Evolutionary conservation across 208 protist genomes (phyloP), one percentile per base, ranked within the genome.

Genomic region (Trypanosoma cruzi): DNA sequence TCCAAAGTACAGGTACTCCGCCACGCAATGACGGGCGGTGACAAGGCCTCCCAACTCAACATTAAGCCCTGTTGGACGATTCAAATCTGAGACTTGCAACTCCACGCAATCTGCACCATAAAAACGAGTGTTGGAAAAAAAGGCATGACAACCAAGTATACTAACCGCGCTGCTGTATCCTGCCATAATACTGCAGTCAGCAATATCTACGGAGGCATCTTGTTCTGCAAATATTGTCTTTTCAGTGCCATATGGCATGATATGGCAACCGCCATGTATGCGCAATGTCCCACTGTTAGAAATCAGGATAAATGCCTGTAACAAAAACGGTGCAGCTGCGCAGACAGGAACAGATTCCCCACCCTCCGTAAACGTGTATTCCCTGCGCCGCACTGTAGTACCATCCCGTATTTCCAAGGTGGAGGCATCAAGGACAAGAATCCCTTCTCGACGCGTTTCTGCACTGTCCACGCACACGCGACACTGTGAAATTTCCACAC

Each of bases 171-270:
- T 86, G 13, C 61, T 73, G 61, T 66, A 72, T 44, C 85, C 85
- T 37, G 85, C 68, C 14, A 81, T 71, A 52, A 94, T 68, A 37
- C 46, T 70, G 75, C 71, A 85, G 57, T 90, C 53, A 7, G 68
- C 53, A 56, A 90, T 73, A 59, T 92, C 77, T 0, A 94, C 78
- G 7, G 67, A 71, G 5, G 83, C 85, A 76, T 91, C 80, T 31
- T 90, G 80, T 63, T 94, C 88, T 0, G 85, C 85, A 67, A 89
- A 85, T 58, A 94, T 81, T 55, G 77, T 81, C 42, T 80, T 79
- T 55, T 94, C 85, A 0, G 73, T 80, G 42, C 70, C 56, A 57
- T 69, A 67, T 40, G 66, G 74, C 0, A 66, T 71, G 56, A 85
- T 55, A 55, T 80, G 22, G 71, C 68, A 71, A 34, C 69, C 75